A percentile compares a stretch with the other conserved stretches of the same genome.
Evolutionary conservation across 1,284 basidiomycete species (phyloP).

Genomic region (Cutaneotrichosporon dermatis): DNA sequence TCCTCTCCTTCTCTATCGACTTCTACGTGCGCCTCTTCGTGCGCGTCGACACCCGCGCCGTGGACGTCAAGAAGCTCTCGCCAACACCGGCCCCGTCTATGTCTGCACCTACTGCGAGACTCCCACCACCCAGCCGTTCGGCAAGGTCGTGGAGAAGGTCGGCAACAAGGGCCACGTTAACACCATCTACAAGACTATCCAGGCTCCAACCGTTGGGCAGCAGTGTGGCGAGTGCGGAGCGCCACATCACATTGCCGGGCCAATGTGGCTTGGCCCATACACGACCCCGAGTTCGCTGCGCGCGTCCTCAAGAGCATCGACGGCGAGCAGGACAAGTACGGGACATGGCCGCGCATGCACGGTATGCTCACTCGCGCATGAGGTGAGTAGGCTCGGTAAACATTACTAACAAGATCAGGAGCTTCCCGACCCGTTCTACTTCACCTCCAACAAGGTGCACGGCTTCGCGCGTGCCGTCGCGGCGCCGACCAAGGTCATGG

Average conservation of each 20-base stretch:
- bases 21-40: constrained; percentile 96
- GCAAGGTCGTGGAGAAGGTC: constrained; percentile 60
- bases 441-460: constrained; percentile 76
- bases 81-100: constrained; percentile 64
- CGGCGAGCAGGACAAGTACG: constrained; percentile 60
- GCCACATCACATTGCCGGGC: constrained; percentile 77
- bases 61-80: constrained; percentile 73
- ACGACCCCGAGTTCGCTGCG: constrained; percentile 68
- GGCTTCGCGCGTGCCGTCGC: constrained; percentile 52
- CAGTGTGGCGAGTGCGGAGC: constrained; percentile 78
- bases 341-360: constrained; percentile 78
- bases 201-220: constrained; percentile 59
- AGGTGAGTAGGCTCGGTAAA: constrained; percentile 55
- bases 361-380: constrained; percentile 92
- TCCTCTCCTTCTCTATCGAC: constrained; percentile 93
- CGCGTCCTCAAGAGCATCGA: constrained; percentile 70
- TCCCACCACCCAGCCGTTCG: constrained; percentile 73
- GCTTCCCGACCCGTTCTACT: constrained; percentile 78
- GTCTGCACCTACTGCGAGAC: constrained; percentile 77
- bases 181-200: constrained; percentile 64
- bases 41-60: constrained; percentile 66
- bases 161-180: constrained; percentile 53
- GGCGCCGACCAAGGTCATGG: constrained; percentile 61
- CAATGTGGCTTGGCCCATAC: constrained; percentile 93
- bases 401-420: constrained; percentile 56